phyloP scores from a whole-genome alignment of 1,284 basidiomycete species.

The Apiotrichum mycotoxinovorans region DNA sequence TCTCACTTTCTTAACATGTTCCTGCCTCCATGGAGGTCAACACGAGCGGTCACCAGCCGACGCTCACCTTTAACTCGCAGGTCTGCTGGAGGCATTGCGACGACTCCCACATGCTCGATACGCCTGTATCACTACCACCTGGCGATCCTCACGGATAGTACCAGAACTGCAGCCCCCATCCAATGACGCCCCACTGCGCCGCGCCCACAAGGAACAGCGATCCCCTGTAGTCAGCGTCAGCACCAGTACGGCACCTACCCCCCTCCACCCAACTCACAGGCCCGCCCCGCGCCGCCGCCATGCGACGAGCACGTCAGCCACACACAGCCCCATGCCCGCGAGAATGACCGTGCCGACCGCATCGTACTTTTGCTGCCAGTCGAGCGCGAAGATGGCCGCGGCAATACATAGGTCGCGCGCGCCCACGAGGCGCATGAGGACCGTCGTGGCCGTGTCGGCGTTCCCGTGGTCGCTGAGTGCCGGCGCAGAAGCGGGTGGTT shows the following conservation, averaged over 20 bases:
- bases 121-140: too few species aligned
- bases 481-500: too few species aligned
- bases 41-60: too few species aligned
- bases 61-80: too few species aligned
- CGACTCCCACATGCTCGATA: too few species aligned
- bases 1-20: too few species aligned
- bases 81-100: too few species aligned
- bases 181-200: not conserved
- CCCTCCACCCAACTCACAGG: not conserved
- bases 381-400: not conserved
- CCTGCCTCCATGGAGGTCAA: too few species aligned
- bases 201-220: not conserved
- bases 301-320: not conserved
- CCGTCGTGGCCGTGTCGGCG: not conserved
- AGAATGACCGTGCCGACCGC: not conserved
- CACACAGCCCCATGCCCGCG: constrained; percentile 1
- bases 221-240: not conserved
- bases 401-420: constrained; percentile 2
- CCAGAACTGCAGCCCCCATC: constrained; percentile 5
- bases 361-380: not conserved
- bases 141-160: not conserved
- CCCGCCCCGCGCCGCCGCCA: not conserved
- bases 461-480: not conserved
- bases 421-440: constrained; percentile 1
- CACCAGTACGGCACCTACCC: not conserved